Base-by-base conservation (phyloP, 73 alveolate species). In the Urostyla sp. region DNA sequence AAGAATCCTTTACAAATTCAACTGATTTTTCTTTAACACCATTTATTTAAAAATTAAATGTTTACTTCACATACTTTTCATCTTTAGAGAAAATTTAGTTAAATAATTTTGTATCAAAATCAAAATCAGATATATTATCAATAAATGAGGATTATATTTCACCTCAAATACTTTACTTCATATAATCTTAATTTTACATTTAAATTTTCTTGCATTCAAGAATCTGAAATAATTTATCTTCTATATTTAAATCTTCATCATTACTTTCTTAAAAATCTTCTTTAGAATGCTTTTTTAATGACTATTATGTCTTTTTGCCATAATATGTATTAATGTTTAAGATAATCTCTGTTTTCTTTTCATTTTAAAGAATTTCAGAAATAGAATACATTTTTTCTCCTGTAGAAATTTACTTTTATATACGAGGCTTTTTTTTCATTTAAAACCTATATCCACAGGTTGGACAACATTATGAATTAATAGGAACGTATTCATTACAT, bases 341-440 rank as follows among this genome's bases (percentile, higher is more conserved):
- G 4, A 32, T 59, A 59, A 59, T 7, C 76, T n/a, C 36, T 32
- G 32, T n/a, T n/a, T 8, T 59, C 24, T 6, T 18, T 6, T 36
- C 20, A 35, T 59, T 59, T 3, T 13, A 59, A 2, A n/a, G 16
- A 10, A 36, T 28, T 32, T 35, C 15, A 59, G 32, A 55, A 32
- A 34, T 28, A 32, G 15, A 11, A 13, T 13, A 59, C 34, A 7
- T 24, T n/a, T n/a, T n/a, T n/a, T n/a, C 76, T 11, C 76, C 76
- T 34, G 16, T 11, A 8, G 4, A 59, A 34, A 35, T 59, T 5
- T 59, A 52, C 7, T 18, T 4, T 24, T 32, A 31, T 35, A 40
- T 32, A 4, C 57, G 76, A 18, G 80, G 80, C 27, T 66, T 66
- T 15, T 66, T 59, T n/a, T 66, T 66, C 80, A 66, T 66, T 21